Evolutionary conservation across 2,329 filamentous ascomycete genomes (phyloP), one percentile per base, ranked within the genome.

Genomic region (Chrysosporium queenslandicum): DNA sequence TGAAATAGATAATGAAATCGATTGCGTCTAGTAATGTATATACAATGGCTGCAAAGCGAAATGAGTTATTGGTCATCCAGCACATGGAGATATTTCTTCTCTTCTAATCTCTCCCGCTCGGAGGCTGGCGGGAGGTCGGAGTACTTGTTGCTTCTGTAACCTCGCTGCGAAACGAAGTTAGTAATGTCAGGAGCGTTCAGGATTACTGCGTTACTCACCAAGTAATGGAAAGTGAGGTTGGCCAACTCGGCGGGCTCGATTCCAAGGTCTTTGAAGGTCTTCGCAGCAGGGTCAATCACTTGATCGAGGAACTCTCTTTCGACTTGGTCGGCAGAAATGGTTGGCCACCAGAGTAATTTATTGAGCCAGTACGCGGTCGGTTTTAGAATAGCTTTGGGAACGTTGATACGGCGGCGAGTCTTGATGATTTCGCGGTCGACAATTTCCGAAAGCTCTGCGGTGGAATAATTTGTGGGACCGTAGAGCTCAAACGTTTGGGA

Each of bases 11-110:
- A 65, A 63, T 55, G 55, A 59, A 46, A 29, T 41, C 36, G 23
- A 42, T 63, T 63, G 62, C 52, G 62, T 67, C 64, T 66, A 68
- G 64, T 60, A 59, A 58, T 58, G 59, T 62, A 70, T 69, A 61
- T 69, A 70, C 66, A 69, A 58, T 59, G 61, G 61, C 60, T 59
- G 52, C 8, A 63, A 46, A 51, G 34, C 27, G 46, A 58, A 61
- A 61, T 64, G 64, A 63, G 36, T 63, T 83, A 92, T 77, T 89
- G 81, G 69, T 92, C 85, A 68, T 94, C 87, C 66, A 88, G 75
- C 56, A 98, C 90, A 70, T 98, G 92, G 69, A 97, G 75, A 70
- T 94, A 98, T 77, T 96, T 92, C 80, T 84, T 92, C 73, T 97
- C 90, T 71, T 97, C 90, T 63, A 80, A 79, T 79, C 83, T 92